Base-by-base conservation (phyloP, 2,329 filamentous ascomycete genomes). In the Monosporascus sp. region DNA sequence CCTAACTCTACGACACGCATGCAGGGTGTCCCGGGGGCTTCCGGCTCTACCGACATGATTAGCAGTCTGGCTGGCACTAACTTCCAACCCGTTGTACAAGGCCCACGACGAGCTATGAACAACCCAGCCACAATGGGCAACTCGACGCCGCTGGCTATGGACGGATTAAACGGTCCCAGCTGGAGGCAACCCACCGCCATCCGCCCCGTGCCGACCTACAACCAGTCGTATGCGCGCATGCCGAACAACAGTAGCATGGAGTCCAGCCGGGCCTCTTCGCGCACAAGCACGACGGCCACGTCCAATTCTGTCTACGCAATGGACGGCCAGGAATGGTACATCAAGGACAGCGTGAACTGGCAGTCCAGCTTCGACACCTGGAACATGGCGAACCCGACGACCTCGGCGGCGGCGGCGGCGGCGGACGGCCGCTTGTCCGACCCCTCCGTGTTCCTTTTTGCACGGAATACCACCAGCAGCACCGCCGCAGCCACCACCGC, bases 361-460 rank as follows among this genome's bases (percentile, higher is more conserved):
- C 79, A 83, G 54, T 78, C 81, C 52, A 76, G 80, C 55, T 84
- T 83, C 60, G 75, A 81, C 52, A 67, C 72, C 3, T 84, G 80
- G 80, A 75, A 73, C 37, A 65, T 75, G 51, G 65, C 69, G 14
- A 60, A 50, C 17, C 9, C 40, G 43, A 22, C 20, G 58, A 51
- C 49, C 47, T 58, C 55, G 55, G 56, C 58, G 43, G 45, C 51
- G n/a, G 61, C 62, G 51, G 43, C n/a, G 54, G 56, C 20, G 53
- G 59, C 45, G 54, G 51, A 61, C 7, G 60, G 65, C 50, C 66
- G 61, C 37, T 62, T 72, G 54, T 65, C 60, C 11, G 65, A 68
- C 31, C 59, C 62, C n/a, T 65, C 63, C 37, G 54, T 68, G 48
- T 69, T 66, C 53, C 52, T 68, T 53, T 68, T 68, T 50, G 55